A percentile compares a stretch with the other conserved stretches of the same genome.
Evolutionary conservation across 2,329 filamentous ascomycete species (phyloP).

Genomic region (Fusarium foetens): DNA sequence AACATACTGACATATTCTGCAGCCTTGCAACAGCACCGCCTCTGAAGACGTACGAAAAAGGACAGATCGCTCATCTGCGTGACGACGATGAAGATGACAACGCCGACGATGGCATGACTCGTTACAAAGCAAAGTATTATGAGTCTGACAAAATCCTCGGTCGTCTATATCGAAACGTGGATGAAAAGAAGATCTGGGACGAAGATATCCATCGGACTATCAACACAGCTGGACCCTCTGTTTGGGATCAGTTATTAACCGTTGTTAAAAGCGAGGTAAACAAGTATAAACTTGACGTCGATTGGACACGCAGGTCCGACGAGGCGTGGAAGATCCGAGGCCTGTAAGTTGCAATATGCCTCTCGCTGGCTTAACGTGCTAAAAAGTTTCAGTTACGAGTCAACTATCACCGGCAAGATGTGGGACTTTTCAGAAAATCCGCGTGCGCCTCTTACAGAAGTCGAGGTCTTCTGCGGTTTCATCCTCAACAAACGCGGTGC

Average conservation of each 20-base stretch:
- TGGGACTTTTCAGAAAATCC: slow-evolving; percentile 58
- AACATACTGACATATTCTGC: not conserved
- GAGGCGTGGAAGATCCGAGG: slow-evolving; percentile 58
- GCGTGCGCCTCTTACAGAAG: slow-evolving; percentile 56
- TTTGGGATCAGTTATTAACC: slow-evolving; percentile 57
- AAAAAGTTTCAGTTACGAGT: slow-evolving; percentile 57
- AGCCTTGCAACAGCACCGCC: slow-evolving; percentile 60
- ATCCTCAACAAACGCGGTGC: slow-evolving; percentile 62
- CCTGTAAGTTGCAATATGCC: slow-evolving; percentile 57
- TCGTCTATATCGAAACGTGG: slow-evolving; percentile 74
- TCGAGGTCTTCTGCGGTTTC: slow-evolving; percentile 66
- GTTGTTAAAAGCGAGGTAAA: slow-evolving; percentile 36
- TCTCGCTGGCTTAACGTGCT: slow-evolving; percentile 21
- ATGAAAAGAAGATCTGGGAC: slow-evolving; percentile 74
- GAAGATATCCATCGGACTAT: slow-evolving; percentile 55
- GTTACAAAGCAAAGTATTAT: slow-evolving; percentile 67
- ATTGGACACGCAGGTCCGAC: slow-evolving; percentile 49
- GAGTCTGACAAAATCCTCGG: slow-evolving; percentile 75
- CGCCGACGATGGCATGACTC: slow-evolving; percentile 55
- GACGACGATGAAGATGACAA: slow-evolving; percentile 52
- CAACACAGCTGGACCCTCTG: slow-evolving; percentile 44
- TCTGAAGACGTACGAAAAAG: slow-evolving; percentile 57
- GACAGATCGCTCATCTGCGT: slow-evolving; percentile 48
- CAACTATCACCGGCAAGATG: slow-evolving; percentile 54
- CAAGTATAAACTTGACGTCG: slow-evolving; percentile 37